Evolutionary conservation across 352 stramenopile species (phyloP).

Genomic region (Pseudoperonospora humuli): DNA sequence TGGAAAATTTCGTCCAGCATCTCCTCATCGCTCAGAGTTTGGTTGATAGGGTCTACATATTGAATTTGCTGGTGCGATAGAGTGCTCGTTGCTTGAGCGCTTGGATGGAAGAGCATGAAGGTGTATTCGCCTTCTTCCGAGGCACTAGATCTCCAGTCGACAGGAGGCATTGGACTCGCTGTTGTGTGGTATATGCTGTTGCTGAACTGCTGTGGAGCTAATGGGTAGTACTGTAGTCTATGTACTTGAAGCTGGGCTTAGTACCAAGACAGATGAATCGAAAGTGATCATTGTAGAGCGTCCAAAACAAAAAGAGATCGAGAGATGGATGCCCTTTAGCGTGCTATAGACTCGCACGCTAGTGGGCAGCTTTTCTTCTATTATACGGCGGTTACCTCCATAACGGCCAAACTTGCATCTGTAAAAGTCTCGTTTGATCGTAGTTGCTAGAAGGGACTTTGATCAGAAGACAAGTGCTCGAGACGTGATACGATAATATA

Average conservation of each 20-base stretch:
- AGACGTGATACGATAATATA: too few species aligned
- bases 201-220: neutral
- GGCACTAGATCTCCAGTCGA: constrained; percentile 17
- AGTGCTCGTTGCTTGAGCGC: constrained; percentile 3
- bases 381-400: constrained; percentile 12
- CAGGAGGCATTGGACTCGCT: neutral
- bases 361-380: constrained; percentile 15
- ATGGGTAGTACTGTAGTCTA: neutral
- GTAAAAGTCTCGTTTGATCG: constrained; percentile 14
- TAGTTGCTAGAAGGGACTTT: constrained; percentile 1
- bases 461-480: too few species aligned
- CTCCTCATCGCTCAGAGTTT: constrained; percentile 32
- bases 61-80: constrained; percentile 4
- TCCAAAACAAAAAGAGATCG: neutral
- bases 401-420: constrained; percentile 18
- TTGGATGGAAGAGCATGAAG: constrained; percentile 22
- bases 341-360: constrained; percentile 1
- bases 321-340: neutral
- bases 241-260: constrained; percentile 8
- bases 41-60: constrained; percentile 12
- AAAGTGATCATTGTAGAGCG: constrained; percentile 15
- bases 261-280: constrained; percentile 21
- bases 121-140: constrained; percentile 12
- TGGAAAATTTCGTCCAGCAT: constrained; percentile 42
- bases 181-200: neutral